Evolutionary conservation across 306 rosid genomes (phyloP).

Genomic region (Abrus pulchellus): DNA sequence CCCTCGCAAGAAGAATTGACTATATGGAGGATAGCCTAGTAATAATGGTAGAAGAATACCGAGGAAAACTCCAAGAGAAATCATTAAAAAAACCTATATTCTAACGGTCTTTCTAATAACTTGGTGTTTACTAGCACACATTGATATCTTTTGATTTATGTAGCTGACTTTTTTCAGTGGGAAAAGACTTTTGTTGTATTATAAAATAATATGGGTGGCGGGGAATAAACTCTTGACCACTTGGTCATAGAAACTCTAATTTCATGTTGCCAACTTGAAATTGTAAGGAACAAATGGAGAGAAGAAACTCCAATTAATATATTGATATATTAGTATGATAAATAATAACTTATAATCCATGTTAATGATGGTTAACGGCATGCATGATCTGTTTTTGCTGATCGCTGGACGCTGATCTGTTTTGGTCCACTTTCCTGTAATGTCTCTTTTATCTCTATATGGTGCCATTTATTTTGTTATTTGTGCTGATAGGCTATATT

Average conservation of each 20-base stretch:
- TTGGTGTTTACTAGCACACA: background rate
- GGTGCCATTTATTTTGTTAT: slow-evolving; percentile 19
- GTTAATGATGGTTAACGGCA: background rate
- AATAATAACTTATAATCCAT: background rate
- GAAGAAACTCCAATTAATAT: no score
- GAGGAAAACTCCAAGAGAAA: slow-evolving; percentile 15
- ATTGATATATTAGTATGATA: no score
- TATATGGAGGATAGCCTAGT: background rate
- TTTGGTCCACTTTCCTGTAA: background rate
- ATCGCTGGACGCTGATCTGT: background rate
- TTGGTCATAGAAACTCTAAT: background rate
- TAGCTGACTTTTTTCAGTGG: background rate
- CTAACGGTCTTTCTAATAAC: background rate
- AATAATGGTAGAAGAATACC: background rate
- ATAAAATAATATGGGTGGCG: background rate
- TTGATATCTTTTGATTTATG: background rate
- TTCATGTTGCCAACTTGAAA: no score
- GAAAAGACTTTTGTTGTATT: background rate
- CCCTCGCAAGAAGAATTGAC: background rate
- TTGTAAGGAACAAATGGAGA: no score
- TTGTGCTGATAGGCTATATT: slow-evolving; percentile 18
- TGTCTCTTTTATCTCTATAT: background rate
- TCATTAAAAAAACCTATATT: background rate
- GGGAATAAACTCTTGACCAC: background rate
- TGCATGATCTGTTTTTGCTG: background rate